Conservation (phyloP, 2,329 filamentous ascomycete genomes). For the Diaporthe eres region DNA sequence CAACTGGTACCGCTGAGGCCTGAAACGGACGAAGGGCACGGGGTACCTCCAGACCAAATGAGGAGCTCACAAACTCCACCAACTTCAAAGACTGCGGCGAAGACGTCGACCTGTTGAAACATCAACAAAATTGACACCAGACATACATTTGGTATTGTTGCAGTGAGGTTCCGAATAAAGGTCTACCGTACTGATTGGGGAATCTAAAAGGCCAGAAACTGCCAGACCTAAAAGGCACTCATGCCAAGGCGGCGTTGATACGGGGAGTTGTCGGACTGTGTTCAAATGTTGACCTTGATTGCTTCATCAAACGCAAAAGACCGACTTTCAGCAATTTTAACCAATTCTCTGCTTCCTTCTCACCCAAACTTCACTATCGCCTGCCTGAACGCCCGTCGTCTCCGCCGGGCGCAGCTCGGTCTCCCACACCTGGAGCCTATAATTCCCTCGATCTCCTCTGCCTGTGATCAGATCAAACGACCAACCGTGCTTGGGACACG, state of each 20-base stretch:
- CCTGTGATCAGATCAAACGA: slow-evolving; percentile 39
- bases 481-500: slow-evolving; percentile 41
- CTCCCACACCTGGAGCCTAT: slow-evolving; percentile 41
- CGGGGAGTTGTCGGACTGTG: background rate
- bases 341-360: slow-evolving; percentile 41
- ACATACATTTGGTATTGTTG: no score
- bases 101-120: no score
- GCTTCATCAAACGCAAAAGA: background rate
- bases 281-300: background rate
- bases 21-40: no score
- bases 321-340: background rate
- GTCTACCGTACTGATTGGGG: no score
- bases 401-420: slow-evolving; percentile 34
- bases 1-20: no score
- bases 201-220: no score
- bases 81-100: no score
- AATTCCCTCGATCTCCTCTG: slow-evolving; percentile 38
- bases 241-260: background rate
- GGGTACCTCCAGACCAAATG: no score
- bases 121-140: no score
- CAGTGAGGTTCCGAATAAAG: no score
- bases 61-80: no score
- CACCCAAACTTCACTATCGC: slow-evolving; percentile 36
- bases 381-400: background rate
- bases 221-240: no score